phyloP scores from a whole-genome alignment of 805 yeast species.

The Zygosaccharomyces bailii region DNA sequence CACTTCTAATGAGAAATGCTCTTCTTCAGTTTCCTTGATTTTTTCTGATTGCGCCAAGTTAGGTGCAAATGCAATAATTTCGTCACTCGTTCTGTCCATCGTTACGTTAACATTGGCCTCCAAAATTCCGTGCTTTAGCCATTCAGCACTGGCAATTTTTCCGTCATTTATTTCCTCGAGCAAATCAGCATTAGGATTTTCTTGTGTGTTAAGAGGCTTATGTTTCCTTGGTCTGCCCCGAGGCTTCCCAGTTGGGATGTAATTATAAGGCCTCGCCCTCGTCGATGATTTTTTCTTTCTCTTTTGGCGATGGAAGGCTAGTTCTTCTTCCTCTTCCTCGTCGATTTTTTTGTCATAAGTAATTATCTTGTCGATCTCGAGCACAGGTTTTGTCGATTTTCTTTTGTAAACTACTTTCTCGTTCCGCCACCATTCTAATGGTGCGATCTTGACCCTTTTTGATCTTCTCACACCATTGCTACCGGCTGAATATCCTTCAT shows the following conservation, averaged over 20 bases:
- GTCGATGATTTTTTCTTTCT: constrained; percentile 13
- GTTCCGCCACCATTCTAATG: constrained; percentile 81
- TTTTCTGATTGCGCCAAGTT: constrained; percentile 47
- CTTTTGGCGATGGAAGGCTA: constrained; percentile 9
- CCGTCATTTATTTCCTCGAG: constrained; percentile 27
- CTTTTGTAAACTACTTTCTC: constrained; percentile 64
- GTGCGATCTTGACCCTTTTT: constrained; percentile 59
- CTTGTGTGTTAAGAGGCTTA: constrained; percentile 9
- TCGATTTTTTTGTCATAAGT: constrained; percentile 37
- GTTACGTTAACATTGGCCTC: constrained; percentile 32
- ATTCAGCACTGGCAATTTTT: constrained; percentile 22
- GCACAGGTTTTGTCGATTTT: constrained; percentile 41
- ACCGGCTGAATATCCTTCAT: constrained; percentile 20
- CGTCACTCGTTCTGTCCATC: constrained; percentile 23
- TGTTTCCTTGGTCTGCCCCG: constrained; percentile 32
- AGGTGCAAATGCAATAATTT: constrained; percentile 61
- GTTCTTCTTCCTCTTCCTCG: constrained; percentile 28
- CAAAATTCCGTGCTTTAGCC: constrained; percentile 32
- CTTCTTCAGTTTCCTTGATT: constrained; percentile 40
- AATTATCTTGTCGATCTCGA: constrained; percentile 56
- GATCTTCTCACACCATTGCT: constrained; percentile 54
- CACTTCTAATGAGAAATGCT: constrained; percentile 59
- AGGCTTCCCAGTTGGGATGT: constrained; percentile 25
- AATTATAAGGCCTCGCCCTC: constrained; percentile 24
- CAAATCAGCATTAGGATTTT: constrained; percentile 23